Evolutionary conservation across 768 basidiomycete genomes (phyloP).

Genomic region (Brasilioporus rufonigricans): DNA sequence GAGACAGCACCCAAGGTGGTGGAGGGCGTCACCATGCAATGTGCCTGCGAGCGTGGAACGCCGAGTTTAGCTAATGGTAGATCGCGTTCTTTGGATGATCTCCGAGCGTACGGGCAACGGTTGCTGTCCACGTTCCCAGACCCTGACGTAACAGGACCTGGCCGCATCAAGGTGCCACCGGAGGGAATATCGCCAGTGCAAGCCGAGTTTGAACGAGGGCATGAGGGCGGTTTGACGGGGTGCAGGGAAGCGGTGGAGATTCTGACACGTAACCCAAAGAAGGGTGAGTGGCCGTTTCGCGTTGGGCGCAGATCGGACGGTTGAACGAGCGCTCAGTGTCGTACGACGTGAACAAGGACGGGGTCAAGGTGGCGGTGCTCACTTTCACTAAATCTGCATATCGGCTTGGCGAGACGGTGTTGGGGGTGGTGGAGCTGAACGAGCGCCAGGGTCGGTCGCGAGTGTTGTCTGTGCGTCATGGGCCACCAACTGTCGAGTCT

Average conservation of each 20-base stretch:
- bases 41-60: conserved; percentile 27
- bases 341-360: conserved; percentile 95
- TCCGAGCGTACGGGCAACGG: conserved; percentile 52
- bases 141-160: too few relatives aligned
- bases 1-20: conserved; percentile 29
- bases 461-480: conserved; percentile 73
- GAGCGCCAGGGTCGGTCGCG: conserved; percentile 60
- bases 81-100: conserved; percentile 39
- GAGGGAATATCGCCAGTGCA: conserved; percentile 26
- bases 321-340: conserved; percentile 55
- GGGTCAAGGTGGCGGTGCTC: conserved; percentile 82
- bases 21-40: conserved; percentile 15
- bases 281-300: conserved; percentile 52
- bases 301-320: not conserved
- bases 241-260: conserved; percentile 90
- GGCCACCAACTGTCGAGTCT: not conserved
- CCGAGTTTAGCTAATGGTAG: conserved; percentile 12
- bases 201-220: conserved; percentile 28
- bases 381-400: conserved; percentile 92
- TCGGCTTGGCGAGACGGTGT: conserved; percentile 87
- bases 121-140: conserved; percentile 50
- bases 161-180: too few relatives aligned
- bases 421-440: conserved; percentile 88
- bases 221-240: conserved; percentile 44
- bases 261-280: conserved; percentile 83